A percentile compares a stretch with the other conserved stretches of the same genome.
phyloP scores from a whole-genome alignment of 306 rosid species.

The Dalbergia oliveri region DNA sequence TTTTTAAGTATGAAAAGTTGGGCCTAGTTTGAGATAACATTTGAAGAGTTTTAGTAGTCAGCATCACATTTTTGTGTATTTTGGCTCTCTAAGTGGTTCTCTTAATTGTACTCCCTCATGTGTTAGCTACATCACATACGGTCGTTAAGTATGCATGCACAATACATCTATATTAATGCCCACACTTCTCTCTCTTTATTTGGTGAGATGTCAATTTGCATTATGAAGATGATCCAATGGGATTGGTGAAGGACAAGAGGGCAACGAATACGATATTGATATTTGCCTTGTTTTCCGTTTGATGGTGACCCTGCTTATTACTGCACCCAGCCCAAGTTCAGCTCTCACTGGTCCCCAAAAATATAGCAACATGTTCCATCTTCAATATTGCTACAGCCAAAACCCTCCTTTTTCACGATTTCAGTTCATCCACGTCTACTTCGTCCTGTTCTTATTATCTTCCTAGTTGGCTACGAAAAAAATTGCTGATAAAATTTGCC shows the following conservation, averaged over 20 bases:
- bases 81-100: neutral
- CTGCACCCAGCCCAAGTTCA: constrained; percentile 1
- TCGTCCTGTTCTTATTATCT: neutral
- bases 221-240: neutral
- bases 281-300: neutral
- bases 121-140: constrained; percentile 1
- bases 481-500: too few relatives aligned
- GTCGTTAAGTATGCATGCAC: constrained; percentile 18
- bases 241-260: neutral
- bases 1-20: neutral
- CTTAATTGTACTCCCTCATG: too few relatives aligned
- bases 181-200: neutral
- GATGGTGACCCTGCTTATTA: neutral
- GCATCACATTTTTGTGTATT: neutral
- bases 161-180: neutral
- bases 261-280: neutral
- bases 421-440: constrained; percentile 20
- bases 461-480: neutral
- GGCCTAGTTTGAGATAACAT: neutral
- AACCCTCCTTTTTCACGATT: neutral
- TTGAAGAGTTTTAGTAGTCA: neutral
- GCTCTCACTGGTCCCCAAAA: neutral
- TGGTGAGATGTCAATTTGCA: too few relatives aligned
- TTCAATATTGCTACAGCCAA: neutral
- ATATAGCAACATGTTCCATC: constrained; percentile 23